Percentiles rank a stretch among this genome's conserved stretches.
Conservation (phyloP, 2,329 filamentous ascomycete genomes). For the Trichophyton equinum region DNA sequence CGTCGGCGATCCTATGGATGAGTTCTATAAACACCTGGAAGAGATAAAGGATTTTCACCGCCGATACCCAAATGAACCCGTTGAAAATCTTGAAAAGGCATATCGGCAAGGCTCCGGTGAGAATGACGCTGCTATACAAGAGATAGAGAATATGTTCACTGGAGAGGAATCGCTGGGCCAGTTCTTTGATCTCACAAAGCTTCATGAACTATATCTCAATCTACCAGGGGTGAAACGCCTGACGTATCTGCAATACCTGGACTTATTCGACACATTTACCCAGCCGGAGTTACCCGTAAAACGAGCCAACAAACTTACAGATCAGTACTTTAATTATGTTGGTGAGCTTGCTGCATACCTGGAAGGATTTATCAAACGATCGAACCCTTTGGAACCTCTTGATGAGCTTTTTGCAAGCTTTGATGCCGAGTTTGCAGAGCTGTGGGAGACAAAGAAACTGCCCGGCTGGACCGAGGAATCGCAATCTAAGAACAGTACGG, state of each 20-base stretch:
- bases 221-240: constrained; percentile 73
- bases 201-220: constrained; percentile 84
- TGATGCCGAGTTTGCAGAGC: constrained; percentile 69
- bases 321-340: constrained; percentile 85
- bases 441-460: constrained; percentile 70
- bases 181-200: constrained; percentile 75
- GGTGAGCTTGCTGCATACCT: constrained; percentile 69
- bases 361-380: constrained; percentile 75
- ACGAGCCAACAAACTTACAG: constrained; percentile 72
- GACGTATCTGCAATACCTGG: constrained; percentile 85
- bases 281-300: constrained; percentile 62
- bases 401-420: constrained; percentile 64
- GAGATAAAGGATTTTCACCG: constrained; percentile 79
- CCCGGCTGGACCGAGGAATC: constrained; percentile 61
- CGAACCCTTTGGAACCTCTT: constrained; percentile 72
- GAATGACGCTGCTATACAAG: constrained; percentile 49
- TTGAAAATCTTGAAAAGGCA: constrained; percentile 86
- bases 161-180: constrained; percentile 89
- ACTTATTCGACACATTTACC: constrained; percentile 76
- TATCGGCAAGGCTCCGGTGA: constrained; percentile 65
- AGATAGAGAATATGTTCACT: constrained; percentile 85
- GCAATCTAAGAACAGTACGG: constrained; percentile 28
- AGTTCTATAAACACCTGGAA: constrained; percentile 76
- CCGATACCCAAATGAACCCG: constrained; percentile 83
- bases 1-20: constrained; percentile 73